Evolutionary conservation across 345 rosid genomes (phyloP).

Genomic region (Linum trigynum): DNA sequence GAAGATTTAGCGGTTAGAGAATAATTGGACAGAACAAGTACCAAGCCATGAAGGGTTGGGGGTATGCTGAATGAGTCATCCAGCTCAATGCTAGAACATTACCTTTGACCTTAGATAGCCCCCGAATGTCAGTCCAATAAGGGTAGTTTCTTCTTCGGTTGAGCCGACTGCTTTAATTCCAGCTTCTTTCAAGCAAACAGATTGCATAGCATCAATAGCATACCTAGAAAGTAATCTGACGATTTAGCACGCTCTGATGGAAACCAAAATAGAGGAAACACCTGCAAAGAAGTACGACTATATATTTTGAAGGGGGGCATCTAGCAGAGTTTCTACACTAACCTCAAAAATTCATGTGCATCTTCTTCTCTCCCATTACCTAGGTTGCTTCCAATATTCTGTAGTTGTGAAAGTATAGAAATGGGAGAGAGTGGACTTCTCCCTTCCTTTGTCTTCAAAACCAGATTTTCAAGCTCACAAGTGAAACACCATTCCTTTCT

Average conservation of each 20-base stretch:
- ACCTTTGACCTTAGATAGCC: slow-evolving; percentile 98
- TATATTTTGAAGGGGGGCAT: not conserved
- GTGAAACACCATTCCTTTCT: slow-evolving; percentile 78
- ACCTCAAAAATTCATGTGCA: slow-evolving; percentile 98
- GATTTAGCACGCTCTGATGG: slow-evolving; percentile 3
- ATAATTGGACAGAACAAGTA: not conserved
- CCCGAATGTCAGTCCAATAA: slow-evolving; percentile 84
- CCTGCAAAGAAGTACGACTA: not conserved
- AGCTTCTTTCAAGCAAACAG: slow-evolving; percentile 66
- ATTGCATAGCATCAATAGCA: slow-evolving; percentile 85
- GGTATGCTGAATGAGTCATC: not conserved
- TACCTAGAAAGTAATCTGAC: slow-evolving; percentile 40
- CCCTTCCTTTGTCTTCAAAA: slow-evolving; percentile 63
- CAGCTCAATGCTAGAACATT: not conserved
- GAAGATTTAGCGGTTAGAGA: not conserved
- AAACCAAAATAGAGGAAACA: not conserved
- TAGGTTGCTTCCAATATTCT: slow-evolving; percentile 61
- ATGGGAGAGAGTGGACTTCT: slow-evolving; percentile 64
- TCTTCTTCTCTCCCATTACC: slow-evolving; percentile 91
- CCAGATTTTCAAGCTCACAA: slow-evolving; percentile 72
- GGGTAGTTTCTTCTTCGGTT: slow-evolving; percentile 66
- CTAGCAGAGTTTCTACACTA: slow-evolving; percentile 2
- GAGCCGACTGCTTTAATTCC: slow-evolving; percentile 30
- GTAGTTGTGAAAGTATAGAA: slow-evolving; percentile 61
- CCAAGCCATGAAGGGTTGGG: not conserved